phyloP scores from a whole-genome alignment of 768 basidiomycete genomes.

The Xerocomus brunneocitrinus region DNA sequence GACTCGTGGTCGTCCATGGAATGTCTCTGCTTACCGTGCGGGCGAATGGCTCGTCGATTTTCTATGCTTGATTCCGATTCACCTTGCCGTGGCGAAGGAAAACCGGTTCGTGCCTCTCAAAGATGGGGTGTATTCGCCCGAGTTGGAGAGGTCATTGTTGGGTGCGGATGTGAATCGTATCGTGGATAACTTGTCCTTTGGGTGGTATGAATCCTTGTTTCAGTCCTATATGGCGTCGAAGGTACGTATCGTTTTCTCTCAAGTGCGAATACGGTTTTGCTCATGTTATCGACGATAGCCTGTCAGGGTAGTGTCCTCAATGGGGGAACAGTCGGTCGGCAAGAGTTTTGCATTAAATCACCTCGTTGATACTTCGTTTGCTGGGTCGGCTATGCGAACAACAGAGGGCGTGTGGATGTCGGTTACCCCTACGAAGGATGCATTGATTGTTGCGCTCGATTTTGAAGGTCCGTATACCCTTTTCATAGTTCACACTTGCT shows the following conservation, averaged over 20 bases:
- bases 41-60: constrained; percentile 64
- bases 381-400: constrained; percentile 62
- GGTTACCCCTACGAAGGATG: constrained; percentile 53
- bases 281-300: constrained; percentile 34
- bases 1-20: constrained; percentile 15
- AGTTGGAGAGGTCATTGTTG: constrained; percentile 48
- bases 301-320: constrained; percentile 61
- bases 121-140: constrained; percentile 49
- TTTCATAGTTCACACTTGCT: background rate
- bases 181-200: constrained; percentile 51
- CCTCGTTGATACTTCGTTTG: constrained; percentile 59
- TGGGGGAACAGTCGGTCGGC: constrained; percentile 67
- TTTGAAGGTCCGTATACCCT: constrained; percentile 47
- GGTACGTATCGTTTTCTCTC: constrained; percentile 24
- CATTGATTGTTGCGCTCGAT: constrained; percentile 54
- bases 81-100: constrained; percentile 54
- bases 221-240: constrained; percentile 58
- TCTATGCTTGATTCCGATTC: constrained; percentile 60
- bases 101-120: constrained; percentile 60
- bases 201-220: constrained; percentile 64
- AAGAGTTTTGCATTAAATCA: constrained; percentile 59
- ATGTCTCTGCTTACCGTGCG: constrained; percentile 37
- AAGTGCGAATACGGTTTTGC: rapidly evolving
- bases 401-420: constrained; percentile 70
- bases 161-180: constrained; percentile 58